phyloP scores from a whole-genome alignment of 2,329 filamentous ascomycete genomes.

The Arthrobotrys conoides region DNA sequence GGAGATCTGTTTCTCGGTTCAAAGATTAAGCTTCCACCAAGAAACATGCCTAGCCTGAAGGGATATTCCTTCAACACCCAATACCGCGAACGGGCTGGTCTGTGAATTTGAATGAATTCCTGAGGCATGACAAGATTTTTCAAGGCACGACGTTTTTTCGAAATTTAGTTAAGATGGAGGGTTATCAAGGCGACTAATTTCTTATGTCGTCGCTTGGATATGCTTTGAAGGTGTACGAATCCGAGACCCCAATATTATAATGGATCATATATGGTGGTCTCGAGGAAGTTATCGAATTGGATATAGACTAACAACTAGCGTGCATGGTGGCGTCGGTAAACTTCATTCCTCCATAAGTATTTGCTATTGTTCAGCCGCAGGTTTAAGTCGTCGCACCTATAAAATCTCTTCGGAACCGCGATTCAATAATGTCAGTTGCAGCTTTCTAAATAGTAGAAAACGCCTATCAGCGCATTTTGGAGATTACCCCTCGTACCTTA shows the following conservation, averaged over 20 bases:
- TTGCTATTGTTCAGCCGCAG: neutral
- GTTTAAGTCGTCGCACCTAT: constrained; percentile 9
- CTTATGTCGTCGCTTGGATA: neutral
- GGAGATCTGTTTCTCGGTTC: constrained; percentile 1
- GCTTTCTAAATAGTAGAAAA: no score
- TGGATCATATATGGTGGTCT: neutral
- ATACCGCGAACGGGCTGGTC: no score
- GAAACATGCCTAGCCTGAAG: neutral
- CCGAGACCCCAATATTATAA: constrained; percentile 1
- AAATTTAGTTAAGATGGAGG: neutral
- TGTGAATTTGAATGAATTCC: neutral
- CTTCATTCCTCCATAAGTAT: neutral
- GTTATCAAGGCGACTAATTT: neutral
- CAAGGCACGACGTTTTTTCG: neutral
- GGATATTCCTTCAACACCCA: constrained; percentile 9
- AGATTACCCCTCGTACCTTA: neutral
- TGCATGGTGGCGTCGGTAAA: neutral
- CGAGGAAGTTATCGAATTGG: neutral
- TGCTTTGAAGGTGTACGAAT: neutral
- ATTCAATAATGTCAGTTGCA: neutral
- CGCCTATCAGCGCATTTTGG: neutral
- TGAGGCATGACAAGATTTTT: constrained; percentile 1
- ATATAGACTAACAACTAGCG: constrained; percentile 7
- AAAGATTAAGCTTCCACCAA: constrained; percentile 19
- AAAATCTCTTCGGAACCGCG: constrained; percentile 7